A percentile compares a stretch with the other conserved stretches of the same genome.
Conservation (phyloP, 2,329 filamentous ascomycete genomes). For the Sphaerulina vaccinii region DNA sequence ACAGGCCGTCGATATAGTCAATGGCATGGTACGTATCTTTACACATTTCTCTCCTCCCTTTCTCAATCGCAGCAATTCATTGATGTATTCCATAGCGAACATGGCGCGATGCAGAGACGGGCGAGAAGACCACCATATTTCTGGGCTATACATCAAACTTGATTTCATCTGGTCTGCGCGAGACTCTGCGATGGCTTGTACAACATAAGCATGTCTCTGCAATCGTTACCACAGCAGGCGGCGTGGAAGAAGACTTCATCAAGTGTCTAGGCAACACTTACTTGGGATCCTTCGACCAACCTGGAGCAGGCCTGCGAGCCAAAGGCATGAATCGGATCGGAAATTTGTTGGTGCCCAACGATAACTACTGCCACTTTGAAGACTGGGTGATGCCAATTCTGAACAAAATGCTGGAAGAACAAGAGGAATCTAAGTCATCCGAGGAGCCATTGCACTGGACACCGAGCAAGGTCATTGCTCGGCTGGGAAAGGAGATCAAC, state of each 20-base stretch:
- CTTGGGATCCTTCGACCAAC: constrained; percentile 77
- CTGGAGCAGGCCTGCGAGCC: constrained; percentile 73
- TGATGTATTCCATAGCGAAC: constrained; percentile 55
- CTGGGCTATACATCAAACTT: constrained; percentile 97
- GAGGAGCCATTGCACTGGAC: constrained; percentile 81
- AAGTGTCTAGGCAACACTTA: constrained; percentile 96
- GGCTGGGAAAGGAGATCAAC: constrained; percentile 91
- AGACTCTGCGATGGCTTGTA: constrained; percentile 87
- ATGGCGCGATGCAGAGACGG: constrained; percentile 78
- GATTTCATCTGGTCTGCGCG: constrained; percentile 90
- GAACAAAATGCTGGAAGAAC: constrained; percentile 90
- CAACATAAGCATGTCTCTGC: constrained; percentile 89
- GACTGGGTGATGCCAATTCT: constrained; percentile 96
- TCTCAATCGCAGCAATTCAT: constrained; percentile 8
- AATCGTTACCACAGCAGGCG: constrained; percentile 92
- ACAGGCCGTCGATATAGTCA: constrained; percentile 87
- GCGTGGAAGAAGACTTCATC: constrained; percentile 96
- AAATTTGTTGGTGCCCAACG: constrained; percentile 92
- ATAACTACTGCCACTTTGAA: constrained; percentile 96
- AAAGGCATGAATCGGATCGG: constrained; percentile 94
- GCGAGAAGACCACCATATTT: constrained; percentile 85
- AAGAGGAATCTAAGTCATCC: constrained; percentile 68
- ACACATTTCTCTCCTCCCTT: neutral
- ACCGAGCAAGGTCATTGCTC: constrained; percentile 84
- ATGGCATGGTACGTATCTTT: constrained; percentile 73